A percentile compares a stretch with the other conserved stretches of the same genome.
Conservation (phyloP, 2,329 filamentous ascomycete genomes). For the Botrytis aclada region DNA sequence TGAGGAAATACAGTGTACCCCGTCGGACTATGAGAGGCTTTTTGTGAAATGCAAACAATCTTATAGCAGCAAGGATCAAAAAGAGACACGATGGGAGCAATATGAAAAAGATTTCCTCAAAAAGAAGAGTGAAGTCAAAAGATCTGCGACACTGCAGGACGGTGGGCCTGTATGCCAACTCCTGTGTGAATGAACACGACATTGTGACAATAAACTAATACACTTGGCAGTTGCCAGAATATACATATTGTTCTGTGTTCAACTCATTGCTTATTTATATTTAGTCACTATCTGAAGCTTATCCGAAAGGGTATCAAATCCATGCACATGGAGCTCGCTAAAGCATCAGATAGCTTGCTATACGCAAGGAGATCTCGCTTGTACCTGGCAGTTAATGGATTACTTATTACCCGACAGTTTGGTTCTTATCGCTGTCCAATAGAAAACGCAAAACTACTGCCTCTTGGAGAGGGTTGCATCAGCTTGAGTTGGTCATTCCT, state of each 20-base stretch:
- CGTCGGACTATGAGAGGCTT: not conserved
- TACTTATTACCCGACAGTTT: not conserved
- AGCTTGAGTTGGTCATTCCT: not conserved
- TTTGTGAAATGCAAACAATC: not conserved
- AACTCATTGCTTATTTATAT: not conserved
- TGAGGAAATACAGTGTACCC: not conserved
- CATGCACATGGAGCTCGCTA: not conserved
- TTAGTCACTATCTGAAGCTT: not conserved
- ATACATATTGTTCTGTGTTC: not conserved
- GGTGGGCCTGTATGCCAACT: not conserved
- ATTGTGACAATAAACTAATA: not conserved
- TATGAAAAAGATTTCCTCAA: constrained; percentile 27
- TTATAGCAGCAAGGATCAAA: constrained; percentile 2
- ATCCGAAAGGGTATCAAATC: not conserved
- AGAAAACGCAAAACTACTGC: not conserved
- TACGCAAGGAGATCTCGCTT: not conserved
- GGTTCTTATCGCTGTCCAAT: not conserved
- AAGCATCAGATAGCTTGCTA: not conserved
- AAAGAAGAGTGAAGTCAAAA: constrained; percentile 33
- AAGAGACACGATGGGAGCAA: constrained; percentile 26
- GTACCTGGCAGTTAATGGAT: not conserved
- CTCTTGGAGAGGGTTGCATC: not conserved
- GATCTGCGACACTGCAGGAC: constrained; percentile 1
- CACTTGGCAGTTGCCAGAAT: not conserved
- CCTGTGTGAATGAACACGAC: not conserved